Base-by-base conservation (phyloP, 2,329 filamentous ascomycete species). In the Colletotrichum endophyticum region DNA sequence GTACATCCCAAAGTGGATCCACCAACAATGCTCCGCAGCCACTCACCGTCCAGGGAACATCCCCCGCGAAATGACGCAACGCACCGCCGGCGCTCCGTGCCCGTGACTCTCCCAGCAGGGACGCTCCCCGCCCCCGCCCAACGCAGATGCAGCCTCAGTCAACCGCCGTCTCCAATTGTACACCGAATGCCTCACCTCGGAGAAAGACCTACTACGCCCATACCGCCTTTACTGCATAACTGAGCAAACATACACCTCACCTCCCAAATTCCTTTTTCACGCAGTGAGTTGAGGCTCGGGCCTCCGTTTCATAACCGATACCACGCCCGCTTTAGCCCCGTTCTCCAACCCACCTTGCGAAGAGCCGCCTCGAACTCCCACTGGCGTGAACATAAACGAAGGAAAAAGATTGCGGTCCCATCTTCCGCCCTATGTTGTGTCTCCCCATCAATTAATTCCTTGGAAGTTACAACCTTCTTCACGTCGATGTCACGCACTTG, bases 41-140 rank as follows among this genome's bases (percentile, higher is more conserved):
- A 74, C 59, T 44, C 32, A 49, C 22, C 15, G n/a, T 30, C 28
- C 70, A 76, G 32, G 74, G 57, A 25, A 16, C 39, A 6, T n/a
- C 16, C 74, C 74, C 74, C 70, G 70, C 70, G 74, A 66, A 68
- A 76, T 74, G 74, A 76, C 71, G 74, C 70, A 70, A 27, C 59
- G 28, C 44, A 56, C 74, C 71, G 59, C 34, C 34, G 34, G 71
- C 69, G 71, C 70, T 70, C 74, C 70, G 74, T 76, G 74, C 71
- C 44, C 59, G 27, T 34, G 49, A 61, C 66, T 34, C 28, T 69
- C 19, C 11, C 64, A 66, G 36, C 74, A 76, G 30, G 74, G 64
- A 76, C 64, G 44, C 44, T 36, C 74, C 74, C 74, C 70, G 74
- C 74, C 22, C 49, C 27, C 63, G 36, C 68, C 57, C 34, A 22